phyloP scores from a whole-genome alignment of 2,329 filamentous ascomycete genomes.

The Penicillium vulpinum region DNA sequence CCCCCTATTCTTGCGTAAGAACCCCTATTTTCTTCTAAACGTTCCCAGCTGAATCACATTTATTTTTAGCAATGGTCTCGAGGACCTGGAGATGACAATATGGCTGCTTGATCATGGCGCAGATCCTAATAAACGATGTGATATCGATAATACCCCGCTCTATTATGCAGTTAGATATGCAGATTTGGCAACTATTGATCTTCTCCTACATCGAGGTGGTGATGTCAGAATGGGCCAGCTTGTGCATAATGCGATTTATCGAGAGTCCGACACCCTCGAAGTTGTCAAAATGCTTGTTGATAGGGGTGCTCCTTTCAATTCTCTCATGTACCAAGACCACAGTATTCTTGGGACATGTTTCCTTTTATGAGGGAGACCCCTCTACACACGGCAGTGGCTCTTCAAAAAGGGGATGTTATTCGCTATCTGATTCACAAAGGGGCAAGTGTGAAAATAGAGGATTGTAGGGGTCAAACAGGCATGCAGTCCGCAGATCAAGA shows the following conservation, averaged over 20 bases:
- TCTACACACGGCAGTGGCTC: not conserved
- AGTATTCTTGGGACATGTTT: not conserved
- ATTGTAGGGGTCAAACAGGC: not conserved
- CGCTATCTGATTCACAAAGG: not conserved
- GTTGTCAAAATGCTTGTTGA: slow-evolving; percentile 3
- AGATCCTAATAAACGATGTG: not conserved
- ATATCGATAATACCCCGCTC: slow-evolving; percentile 12
- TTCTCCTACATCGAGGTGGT: slow-evolving; percentile 9
- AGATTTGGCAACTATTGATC: slow-evolving; percentile 8
- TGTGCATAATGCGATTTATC: slow-evolving; percentile 11
- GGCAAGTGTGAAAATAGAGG: not conserved
- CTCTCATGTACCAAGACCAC: not conserved
- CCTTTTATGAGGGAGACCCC: slow-evolving; percentile 1
- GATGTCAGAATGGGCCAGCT: slow-evolving; percentile 14
- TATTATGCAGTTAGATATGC: slow-evolving; percentile 12
- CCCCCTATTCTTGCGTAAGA: not conserved
- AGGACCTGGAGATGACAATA: not conserved
- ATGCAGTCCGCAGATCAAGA: not conserved
- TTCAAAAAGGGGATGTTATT: not conserved
- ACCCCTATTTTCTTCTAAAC: not conserved
- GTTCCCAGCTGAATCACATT: not conserved
- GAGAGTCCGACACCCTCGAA: not conserved
- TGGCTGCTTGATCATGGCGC: slow-evolving; percentile 2
- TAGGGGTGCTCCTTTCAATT: slow-evolving; percentile 1
- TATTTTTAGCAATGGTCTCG: not conserved